Conservation (phyloP, 2,329 filamentous ascomycete genomes). For the Gaeumannomyces tritici region DNA sequence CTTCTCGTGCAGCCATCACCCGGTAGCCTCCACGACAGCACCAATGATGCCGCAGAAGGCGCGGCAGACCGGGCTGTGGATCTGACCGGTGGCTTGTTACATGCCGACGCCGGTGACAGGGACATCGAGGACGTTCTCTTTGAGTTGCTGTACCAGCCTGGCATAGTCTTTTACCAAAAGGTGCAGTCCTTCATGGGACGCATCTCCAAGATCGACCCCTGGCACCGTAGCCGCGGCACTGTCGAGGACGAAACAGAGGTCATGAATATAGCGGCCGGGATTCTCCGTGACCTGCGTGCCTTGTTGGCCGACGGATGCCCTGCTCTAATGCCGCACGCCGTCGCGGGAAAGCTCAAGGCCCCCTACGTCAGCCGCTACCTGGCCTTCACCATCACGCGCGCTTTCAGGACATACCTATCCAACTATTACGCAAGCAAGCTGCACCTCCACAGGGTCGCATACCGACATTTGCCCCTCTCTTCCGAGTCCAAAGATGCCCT, state of each 20-base stretch:
- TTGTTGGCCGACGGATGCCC: constrained; percentile 38
- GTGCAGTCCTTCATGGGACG: constrained; percentile 48
- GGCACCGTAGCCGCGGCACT: constrained; percentile 44
- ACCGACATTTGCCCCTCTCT: constrained; percentile 41
- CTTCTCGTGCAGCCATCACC: constrained; percentile 34
- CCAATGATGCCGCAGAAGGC: constrained; percentile 12
- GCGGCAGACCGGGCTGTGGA: not conserved
- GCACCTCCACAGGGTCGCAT: constrained; percentile 47
- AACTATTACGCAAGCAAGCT: constrained; percentile 48
- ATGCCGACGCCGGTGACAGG: constrained; percentile 11
- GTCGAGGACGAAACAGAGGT: constrained; percentile 50
- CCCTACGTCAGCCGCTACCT: constrained; percentile 37
- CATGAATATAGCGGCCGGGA: constrained; percentile 41
- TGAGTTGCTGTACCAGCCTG: constrained; percentile 44
- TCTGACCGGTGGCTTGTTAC: not conserved
- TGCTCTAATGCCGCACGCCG: constrained; percentile 44
- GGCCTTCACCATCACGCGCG: constrained; percentile 38
- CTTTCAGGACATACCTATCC: constrained; percentile 44
- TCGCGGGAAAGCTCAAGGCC: constrained; percentile 37
- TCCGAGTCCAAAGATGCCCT: constrained; percentile 37
- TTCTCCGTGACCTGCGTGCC: constrained; percentile 37
- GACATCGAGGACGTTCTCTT: constrained; percentile 42
- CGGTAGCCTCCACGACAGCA: constrained; percentile 23
- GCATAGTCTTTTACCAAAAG: constrained; percentile 47
- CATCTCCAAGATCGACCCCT: constrained; percentile 46